phyloP scores from a whole-genome alignment of 2,329 filamentous ascomycete species.

The Colletotrichum lini region DNA sequence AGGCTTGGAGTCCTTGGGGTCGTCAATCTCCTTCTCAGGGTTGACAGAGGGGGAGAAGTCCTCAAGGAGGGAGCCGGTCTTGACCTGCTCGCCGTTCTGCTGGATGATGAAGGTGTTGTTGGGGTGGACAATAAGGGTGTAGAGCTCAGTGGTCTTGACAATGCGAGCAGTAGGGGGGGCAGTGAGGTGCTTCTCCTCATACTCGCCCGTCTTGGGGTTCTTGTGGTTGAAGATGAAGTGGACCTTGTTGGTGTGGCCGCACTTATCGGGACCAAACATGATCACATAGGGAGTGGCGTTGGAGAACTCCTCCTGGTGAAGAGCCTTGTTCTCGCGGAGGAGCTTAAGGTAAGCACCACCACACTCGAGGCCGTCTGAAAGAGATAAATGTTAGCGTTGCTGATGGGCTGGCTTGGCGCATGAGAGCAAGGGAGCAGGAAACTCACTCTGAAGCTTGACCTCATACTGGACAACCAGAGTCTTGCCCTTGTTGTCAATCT shows the following conservation, averaged over 20 bases:
- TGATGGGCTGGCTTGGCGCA: not conserved
- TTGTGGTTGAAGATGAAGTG: slow-evolving; percentile 99
- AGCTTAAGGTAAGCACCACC: slow-evolving; percentile 99
- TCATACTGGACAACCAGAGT: slow-evolving; percentile 98
- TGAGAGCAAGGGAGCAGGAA: slow-evolving; percentile 6
- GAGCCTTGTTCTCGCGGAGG: slow-evolving; percentile 95
- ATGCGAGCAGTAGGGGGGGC: slow-evolving; percentile 88
- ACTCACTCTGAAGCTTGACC: slow-evolving; percentile 97
- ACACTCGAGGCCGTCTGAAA: slow-evolving; percentile 90
- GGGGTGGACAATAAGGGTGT: slow-evolving; percentile 95
- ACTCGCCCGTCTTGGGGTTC: slow-evolving; percentile 99
- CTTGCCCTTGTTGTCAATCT: slow-evolving; percentile 97
- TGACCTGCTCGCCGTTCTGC: slow-evolving; percentile 90
- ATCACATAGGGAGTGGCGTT: slow-evolving; percentile 98
- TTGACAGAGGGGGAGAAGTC: slow-evolving; percentile 96
- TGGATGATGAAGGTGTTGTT: slow-evolving; percentile 96
- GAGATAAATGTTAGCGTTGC: slow-evolving; percentile 29
- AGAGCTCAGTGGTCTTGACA: slow-evolving; percentile 92
- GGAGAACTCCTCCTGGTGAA: slow-evolving; percentile 97
- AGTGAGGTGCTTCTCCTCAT: slow-evolving; percentile 99
- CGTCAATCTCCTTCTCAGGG: slow-evolving; percentile 94
- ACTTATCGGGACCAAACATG: slow-evolving; percentile 99
- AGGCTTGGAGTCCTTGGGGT: slow-evolving; percentile 93
- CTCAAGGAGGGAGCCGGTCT: slow-evolving; percentile 92
- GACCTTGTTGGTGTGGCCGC: slow-evolving; percentile 98